phyloP scores from a whole-genome alignment of 2,329 filamentous ascomycete genomes.

The Fusarium transvaalense region DNA sequence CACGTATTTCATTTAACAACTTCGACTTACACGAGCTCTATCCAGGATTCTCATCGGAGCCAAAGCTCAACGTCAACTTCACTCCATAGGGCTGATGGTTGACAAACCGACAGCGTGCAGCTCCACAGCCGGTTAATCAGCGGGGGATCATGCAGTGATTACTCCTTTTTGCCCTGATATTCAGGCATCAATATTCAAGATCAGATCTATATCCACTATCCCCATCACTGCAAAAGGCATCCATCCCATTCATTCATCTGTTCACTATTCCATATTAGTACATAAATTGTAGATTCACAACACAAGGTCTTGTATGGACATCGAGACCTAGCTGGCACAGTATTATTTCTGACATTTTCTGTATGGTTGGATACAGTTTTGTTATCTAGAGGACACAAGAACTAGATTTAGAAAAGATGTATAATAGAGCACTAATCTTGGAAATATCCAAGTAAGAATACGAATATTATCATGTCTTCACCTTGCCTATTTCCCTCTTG shows the following conservation, averaged over 20 bases:
- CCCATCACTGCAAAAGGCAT: neutral
- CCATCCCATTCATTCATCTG: neutral
- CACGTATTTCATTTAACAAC: constrained; percentile 19
- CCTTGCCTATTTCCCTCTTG: too few species aligned
- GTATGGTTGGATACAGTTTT: rapidly evolving
- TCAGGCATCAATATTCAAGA: constrained; percentile 15
- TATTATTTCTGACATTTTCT: too few species aligned
- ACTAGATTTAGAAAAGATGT: neutral
- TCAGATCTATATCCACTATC: neutral
- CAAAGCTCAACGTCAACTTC: constrained; percentile 48
- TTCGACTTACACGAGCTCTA: constrained; percentile 39
- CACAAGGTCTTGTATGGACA: neutral
- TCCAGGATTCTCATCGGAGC: constrained; percentile 43
- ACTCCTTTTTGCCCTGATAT: neutral
- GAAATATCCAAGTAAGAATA: neutral
- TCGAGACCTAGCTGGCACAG: neutral
- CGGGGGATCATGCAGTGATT: neutral
- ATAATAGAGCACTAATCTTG: neutral
- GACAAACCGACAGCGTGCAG: constrained; percentile 6
- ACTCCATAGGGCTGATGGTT: constrained; percentile 49
- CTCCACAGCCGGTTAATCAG: constrained; percentile 5
- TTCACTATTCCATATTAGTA: neutral
- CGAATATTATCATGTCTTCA: neutral
- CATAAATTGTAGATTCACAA: neutral
- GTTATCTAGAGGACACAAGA: neutral